Evolutionary conservation across 2,329 filamentous ascomycete species (phyloP).

Genomic region (Zymoseptoria pseudotritici): DNA sequence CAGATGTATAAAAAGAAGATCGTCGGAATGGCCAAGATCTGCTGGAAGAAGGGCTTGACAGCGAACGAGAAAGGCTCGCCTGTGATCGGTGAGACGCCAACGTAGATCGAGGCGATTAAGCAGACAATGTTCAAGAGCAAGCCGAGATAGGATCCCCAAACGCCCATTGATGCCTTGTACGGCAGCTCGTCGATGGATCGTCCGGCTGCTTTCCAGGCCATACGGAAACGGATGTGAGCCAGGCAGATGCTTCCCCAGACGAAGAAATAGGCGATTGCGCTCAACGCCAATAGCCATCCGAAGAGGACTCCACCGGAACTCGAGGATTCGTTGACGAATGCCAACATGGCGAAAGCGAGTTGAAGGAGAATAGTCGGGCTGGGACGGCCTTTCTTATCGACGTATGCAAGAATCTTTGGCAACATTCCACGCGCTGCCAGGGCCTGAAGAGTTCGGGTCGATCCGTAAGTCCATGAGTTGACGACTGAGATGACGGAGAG

Average conservation of each 20-base stretch:
- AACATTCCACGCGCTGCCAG: slow-evolving; percentile 52
- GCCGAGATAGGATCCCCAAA: slow-evolving; percentile 36
- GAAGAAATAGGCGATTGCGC: slow-evolving; percentile 65
- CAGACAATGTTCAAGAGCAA: slow-evolving; percentile 33
- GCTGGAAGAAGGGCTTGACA: slow-evolving; percentile 22
- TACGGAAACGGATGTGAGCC: slow-evolving; percentile 82
- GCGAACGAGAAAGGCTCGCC: slow-evolving; percentile 7
- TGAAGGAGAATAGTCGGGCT: slow-evolving; percentile 63
- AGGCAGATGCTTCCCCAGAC: slow-evolving; percentile 79
- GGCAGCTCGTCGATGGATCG: slow-evolving; percentile 39
- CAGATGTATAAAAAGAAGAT: slow-evolving; percentile 24
- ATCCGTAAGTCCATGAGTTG: slow-evolving; percentile 51
- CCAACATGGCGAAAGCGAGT: slow-evolving; percentile 61
- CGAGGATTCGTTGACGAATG: slow-evolving; percentile 60
- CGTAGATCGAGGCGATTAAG: slow-evolving; percentile 38
- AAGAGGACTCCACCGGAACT: slow-evolving; percentile 55
- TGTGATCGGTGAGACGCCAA: slow-evolving; percentile 21
- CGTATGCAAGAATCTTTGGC: slow-evolving; percentile 67
- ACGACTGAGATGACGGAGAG: slow-evolving; percentile 53
- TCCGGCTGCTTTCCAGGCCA: slow-evolving; percentile 50
- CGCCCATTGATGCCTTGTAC: slow-evolving; percentile 35
- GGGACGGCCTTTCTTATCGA: slow-evolving; percentile 77
- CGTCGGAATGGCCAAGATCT: slow-evolving; percentile 25
- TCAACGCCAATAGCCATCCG: slow-evolving; percentile 68
- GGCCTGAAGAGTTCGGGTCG: slow-evolving; percentile 51